Base-by-base conservation (phyloP, 2,329 filamentous ascomycete species). In the Cladosporium sp. region DNA sequence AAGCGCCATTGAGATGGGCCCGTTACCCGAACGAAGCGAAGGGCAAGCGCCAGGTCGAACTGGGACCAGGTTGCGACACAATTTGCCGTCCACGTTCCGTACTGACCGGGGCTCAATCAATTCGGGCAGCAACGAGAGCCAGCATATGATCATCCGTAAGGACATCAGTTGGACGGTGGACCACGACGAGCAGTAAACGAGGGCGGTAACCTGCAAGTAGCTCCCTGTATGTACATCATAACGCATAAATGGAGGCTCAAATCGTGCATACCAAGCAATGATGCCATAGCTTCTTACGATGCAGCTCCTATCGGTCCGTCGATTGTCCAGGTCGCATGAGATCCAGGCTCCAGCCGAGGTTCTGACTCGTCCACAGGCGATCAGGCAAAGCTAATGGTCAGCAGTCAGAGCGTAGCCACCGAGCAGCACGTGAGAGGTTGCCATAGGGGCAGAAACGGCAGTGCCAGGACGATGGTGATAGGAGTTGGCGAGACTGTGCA, bases 281-380 rank as follows among this genome's bases (percentile, higher is more conserved):
- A 47, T 47, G 41, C 41, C 41, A 47, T 47, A 47, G 41, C 41
- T 47, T 47, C 41, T 21, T n/a, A 24, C 1, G 5, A 24, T 12
- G 41, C n/a, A 47, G 41, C 41, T 47, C 2, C n/a, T 47, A 11
- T 47, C 41, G 41, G 41, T 21, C 41, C 41, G 41, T 47, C n/a
- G 41, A 47, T 21, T 47, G 15, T n/a, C n/a, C 8, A 8, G 41
- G 41, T 24, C n/a, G 41, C n/a, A 47, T n/a, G 10, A 47, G 41
- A 47, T 47, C n/a, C 41, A 47, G 41, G 41, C 41, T 47, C 52
- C 52, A 15, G 52, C 52, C 52, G 52, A 55, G 52, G 52, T 30
- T 30, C 7, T 21, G 28, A 24, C n/a, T 32, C 4, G 52, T 32
- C 15, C 11, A 32, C 28, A 21, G 32, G 18, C 28, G 52, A n/a